These are phyloP conservation scores for Russula ochroleuca DNA, from an alignment of 768 basidiomycete species.

Conservation along the genomic window DNA sequence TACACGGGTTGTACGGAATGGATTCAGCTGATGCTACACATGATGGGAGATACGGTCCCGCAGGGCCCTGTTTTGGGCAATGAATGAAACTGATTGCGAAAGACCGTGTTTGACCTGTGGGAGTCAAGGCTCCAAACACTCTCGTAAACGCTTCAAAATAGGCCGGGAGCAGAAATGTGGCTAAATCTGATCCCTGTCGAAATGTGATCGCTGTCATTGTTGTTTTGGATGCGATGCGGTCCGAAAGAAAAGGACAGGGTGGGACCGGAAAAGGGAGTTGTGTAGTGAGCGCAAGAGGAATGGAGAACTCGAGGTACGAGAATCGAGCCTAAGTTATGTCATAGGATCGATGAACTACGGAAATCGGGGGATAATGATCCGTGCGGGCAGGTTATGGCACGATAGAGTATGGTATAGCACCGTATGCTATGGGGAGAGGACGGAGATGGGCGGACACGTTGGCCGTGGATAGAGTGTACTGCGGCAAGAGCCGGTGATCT, in stretches of 20 bases:
- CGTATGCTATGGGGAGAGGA: slow-evolving; percentile 19
- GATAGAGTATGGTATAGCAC: slow-evolving; percentile 20
- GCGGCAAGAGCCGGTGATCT: slow-evolving; percentile 24
- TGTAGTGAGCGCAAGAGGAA: slow-evolving; percentile 14
- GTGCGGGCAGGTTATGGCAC: slow-evolving; percentile 20
- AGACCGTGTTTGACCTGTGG: slow-evolving; percentile 21
- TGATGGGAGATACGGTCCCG: slow-evolving; percentile 23
- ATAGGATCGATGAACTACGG: slow-evolving; percentile 22
- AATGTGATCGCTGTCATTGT: slow-evolving; percentile 21
- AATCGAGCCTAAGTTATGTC: slow-evolving; percentile 28
- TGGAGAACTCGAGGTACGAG: slow-evolving; percentile 24
- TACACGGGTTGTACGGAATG: slow-evolving; percentile 25
- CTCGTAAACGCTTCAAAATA: slow-evolving; percentile 23
- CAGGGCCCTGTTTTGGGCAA: slow-evolving; percentile 23
- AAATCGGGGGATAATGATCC: slow-evolving; percentile 25
- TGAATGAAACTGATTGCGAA: slow-evolving; percentile 25
- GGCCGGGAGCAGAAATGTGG: slow-evolving; percentile 18
- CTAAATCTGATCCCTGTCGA: slow-evolving; percentile 20
- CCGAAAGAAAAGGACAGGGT: not conserved
- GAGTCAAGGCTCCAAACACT: slow-evolving; percentile 20
- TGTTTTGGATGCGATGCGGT: slow-evolving; percentile 16
- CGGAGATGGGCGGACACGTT: slow-evolving; percentile 27
- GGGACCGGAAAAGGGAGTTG: slow-evolving; percentile 8
- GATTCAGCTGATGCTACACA: slow-evolving; percentile 25
- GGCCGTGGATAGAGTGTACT: slow-evolving; percentile 16